Evolutionary conservation across 495 filamentous ascomycete genomes (phyloP), one percentile per base, ranked within the genome.

Genomic region (Trichoderma virens): DNA sequence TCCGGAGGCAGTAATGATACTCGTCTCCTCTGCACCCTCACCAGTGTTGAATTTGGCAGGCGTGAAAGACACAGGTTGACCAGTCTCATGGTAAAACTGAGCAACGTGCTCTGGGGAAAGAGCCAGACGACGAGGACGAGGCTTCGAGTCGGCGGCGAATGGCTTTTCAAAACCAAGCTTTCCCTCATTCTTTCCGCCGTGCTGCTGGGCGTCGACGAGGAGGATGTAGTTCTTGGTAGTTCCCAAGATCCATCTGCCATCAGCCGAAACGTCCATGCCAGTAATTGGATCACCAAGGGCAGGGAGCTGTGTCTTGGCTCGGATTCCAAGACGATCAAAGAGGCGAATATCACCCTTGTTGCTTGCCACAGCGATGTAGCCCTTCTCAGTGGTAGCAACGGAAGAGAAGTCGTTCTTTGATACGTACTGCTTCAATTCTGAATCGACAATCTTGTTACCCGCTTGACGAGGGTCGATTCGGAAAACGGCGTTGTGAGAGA

Each of bases 261-360:
- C 92, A 28, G 93, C 93, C 61, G 89, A 92, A 25, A 96, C 91
- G 72, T 98, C 94, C 38, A 98, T 82, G 67, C 95, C 94, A 65
- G 96, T 90, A 70, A 98, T 97, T 43, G 92, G 84, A 70, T 98
- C 94, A 63, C 94, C 94, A 60, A 98, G 87, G 18, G 95, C 93
- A 6, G 94, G 94, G 67, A 98, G 93, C 64, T 93, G 89, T 1
- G 94, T 97, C 81, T 98, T 98, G 20, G 94, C 94, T 69, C 96
- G 96, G 76, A 98, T 93, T 16, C 95, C 95, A 2, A 98, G 84
- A 35, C 91, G 90, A 74, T 98, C 95, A 71, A 98, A 98, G 72
- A 98, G 85, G 56, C 94, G 90, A 62, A 98, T 93, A 70, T 98
- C 94, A 65, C 94, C 94, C 79, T 98, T 98, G 79, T 92, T 95